Percentiles rank a stretch among this genome's conserved stretches.
Conservation (phyloP, 2,329 filamentous ascomycete genomes). For the Phaeosphaeria sp. region DNA sequence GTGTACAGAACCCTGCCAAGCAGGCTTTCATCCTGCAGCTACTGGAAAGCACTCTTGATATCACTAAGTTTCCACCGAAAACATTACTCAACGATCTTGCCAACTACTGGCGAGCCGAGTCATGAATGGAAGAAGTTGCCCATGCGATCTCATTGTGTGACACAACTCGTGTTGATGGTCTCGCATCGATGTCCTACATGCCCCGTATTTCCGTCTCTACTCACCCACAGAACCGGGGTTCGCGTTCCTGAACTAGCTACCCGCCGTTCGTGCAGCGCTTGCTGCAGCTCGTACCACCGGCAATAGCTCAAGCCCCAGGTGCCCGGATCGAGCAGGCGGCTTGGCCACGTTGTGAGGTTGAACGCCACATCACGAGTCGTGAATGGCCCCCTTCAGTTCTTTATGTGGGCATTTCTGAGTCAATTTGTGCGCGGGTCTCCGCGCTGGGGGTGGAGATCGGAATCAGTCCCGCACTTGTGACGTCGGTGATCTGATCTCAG, state of each 20-base stretch:
- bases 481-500: background rate
- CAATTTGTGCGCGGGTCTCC: constrained; percentile 1
- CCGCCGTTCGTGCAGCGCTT: background rate
- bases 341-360: constrained; percentile 9
- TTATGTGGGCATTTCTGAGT: background rate
- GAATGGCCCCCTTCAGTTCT: background rate
- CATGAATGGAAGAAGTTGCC: constrained; percentile 19
- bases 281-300: background rate
- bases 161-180: no score
- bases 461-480: constrained; percentile 8
- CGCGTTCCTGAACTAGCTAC: background rate
- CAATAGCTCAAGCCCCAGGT: background rate
- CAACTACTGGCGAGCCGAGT: constrained; percentile 35
- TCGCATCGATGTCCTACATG: background rate
- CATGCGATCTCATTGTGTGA: no score
- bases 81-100: constrained; percentile 34
- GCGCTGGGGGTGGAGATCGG: constrained; percentile 18
- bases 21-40: constrained; percentile 33
- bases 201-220: background rate
- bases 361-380: constrained; percentile 2
- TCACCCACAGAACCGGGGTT: background rate
- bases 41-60: constrained; percentile 35
- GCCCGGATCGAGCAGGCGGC: background rate
- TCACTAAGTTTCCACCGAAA: constrained; percentile 39
- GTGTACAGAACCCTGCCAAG: constrained; percentile 36